Percentiles rank a stretch among this genome's conserved stretches.
These are phyloP conservation scores for Talaromyces sp. DNA, from an alignment of 2,329 filamentous ascomycete genomes.

Conservation along the genomic window DNA sequence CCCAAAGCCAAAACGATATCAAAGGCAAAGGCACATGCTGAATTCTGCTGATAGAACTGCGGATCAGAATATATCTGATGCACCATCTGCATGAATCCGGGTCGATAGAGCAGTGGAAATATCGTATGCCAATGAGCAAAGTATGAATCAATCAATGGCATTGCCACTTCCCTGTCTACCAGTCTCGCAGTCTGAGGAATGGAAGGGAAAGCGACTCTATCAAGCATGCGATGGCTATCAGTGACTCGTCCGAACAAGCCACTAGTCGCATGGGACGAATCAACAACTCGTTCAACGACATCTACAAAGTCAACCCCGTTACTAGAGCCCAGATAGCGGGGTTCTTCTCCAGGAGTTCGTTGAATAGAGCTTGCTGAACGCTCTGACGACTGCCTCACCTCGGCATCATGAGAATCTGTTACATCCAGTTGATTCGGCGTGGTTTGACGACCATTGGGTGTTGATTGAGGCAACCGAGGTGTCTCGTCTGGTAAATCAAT, in stretches of 20 bases:
- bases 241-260: background rate
- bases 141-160: conserved; percentile 1
- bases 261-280: background rate
- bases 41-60: background rate
- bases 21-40: conserved; percentile 2
- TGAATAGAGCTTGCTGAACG: background rate
- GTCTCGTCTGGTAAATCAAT: background rate
- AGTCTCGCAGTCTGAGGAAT: background rate
- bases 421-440: background rate
- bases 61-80: conserved; percentile 1
- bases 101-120: conserved; percentile 1
- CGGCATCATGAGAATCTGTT: background rate
- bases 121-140: conserved; percentile 2
- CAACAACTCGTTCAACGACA: conserved; percentile 3
- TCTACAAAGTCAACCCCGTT: conserved; percentile 3
- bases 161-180: background rate
- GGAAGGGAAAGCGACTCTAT: conserved; percentile 1
- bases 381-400: background rate
- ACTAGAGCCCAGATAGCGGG: conserved; percentile 1
- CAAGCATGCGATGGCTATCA: background rate
- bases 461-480: background rate
- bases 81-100: conserved; percentile 3
- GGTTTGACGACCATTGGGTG: background rate
- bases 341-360: background rate
- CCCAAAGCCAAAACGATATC: conserved; percentile 4